Evolutionary conservation across 1,284 basidiomycete genomes (phyloP), one percentile per base, ranked within the genome.

Genomic region (Meripilus lineatus): DNA sequence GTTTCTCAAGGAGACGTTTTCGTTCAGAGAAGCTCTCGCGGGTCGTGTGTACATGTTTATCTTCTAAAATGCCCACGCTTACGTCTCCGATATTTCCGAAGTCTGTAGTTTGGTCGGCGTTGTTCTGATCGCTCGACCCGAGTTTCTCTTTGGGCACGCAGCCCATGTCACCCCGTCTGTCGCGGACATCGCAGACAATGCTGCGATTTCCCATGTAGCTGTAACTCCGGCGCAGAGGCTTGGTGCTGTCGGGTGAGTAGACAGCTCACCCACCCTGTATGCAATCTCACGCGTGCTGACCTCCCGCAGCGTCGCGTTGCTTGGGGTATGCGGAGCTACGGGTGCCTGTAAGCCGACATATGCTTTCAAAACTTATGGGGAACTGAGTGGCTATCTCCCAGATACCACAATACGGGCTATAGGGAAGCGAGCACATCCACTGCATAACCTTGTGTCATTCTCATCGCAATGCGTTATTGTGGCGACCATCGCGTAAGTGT

Each of bases 391-490:
- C 15, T 40, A 17, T 17, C 14, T 20, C 24, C 6, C 39, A 86
- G 85, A 82, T 56, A 79, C 75, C 1, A 67, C 77, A 0, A 77
- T 91, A 28, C 74, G 85, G 3, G 78, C 77, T 5, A 84, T 90
- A 23, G 88, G 88, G 2, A 81, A 75, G 49, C 74, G 81, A 1
- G 86, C 86, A 3, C 83, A 87, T 53, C 71, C 86, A 0, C 64
- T 90, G 44, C 88, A 92, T 57, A 74, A 76, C n/a, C 71, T 89
- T 50, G 69, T 74, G 2, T 82, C 75, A 46, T 90, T 88, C 56
- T 79, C 85, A 0, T 62, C 74, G 21, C 72, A 78, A 54, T 82
- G 79, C 48, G 72, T 82, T 2, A 60, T 85, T 32, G 74, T 75
- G 1, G 71, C 77, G 1, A 60, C 65, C 8, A 48, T 79, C 48